Percentiles rank a stretch among this genome's conserved stretches.
phyloP scores from a whole-genome alignment of 768 basidiomycete species.

The Stropharia rugosoannulata region DNA sequence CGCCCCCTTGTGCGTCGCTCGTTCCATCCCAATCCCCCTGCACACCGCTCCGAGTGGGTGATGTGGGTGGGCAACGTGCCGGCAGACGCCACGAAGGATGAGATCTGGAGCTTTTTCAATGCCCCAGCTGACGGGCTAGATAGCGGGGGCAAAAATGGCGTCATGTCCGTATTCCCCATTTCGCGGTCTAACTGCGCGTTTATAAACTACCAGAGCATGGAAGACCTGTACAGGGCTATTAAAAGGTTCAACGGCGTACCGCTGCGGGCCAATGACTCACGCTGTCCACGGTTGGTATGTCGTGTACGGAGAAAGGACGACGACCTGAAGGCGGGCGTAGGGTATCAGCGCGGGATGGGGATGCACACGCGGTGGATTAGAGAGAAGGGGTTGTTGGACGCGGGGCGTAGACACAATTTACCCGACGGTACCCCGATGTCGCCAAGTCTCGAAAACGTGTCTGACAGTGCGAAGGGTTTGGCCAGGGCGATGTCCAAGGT shows the following conservation, averaged over 20 bases:
- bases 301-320: conserved; percentile 79
- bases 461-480: conserved; percentile 18
- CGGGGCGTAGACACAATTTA: conserved; percentile 17
- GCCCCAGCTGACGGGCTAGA: conserved; percentile 17
- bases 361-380: conserved; percentile 84
- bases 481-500: conserved; percentile 24
- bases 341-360: conserved; percentile 84
- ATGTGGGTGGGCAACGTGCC: conserved; percentile 98
- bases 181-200: conserved; percentile 95
- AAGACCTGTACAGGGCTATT: conserved; percentile 66
- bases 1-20: conserved; percentile 42
- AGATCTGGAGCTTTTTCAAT: conserved; percentile 85
- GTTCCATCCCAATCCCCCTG: conserved; percentile 71
- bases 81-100: conserved; percentile 77
- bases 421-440: conserved; percentile 21
- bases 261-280: conserved; percentile 67
- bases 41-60: conserved; percentile 85
- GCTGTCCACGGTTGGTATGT: conserved; percentile 81
- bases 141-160: conserved; percentile 41
- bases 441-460: conserved; percentile 23
- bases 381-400: conserved; percentile 42
- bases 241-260: conserved; percentile 67
- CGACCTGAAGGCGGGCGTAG: conserved; percentile 87
- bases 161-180: conserved; percentile 89
- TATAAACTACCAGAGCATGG: conserved; percentile 77